Evolutionary conservation across 2,329 filamentous ascomycete genomes (phyloP), one percentile per base, ranked within the genome.

Genomic region (Zasmidium citrigriseum): DNA sequence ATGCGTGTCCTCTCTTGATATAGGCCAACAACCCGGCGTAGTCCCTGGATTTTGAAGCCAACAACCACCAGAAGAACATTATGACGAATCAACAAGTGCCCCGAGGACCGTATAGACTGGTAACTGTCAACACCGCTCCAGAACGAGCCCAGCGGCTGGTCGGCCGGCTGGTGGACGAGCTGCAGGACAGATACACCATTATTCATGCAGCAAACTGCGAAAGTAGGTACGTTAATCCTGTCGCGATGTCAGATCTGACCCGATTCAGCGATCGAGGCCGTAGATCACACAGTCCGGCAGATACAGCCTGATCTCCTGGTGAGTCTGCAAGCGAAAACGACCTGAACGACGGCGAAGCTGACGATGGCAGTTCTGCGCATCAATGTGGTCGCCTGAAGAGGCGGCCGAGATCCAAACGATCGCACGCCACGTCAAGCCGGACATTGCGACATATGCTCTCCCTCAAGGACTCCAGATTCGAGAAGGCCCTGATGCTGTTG

Each of bases 61-160:
- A n/a, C n/a, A n/a, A n/a, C 5, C 7, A 41, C 7, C 34, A 16
- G 34, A 27, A n/a, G 24, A 25, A 11, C 51, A 56, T 10, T 22
- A 63, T 55, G 61, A 23, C 48, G 29, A 27, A 16, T 27, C 22
- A 48, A 9, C 57, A 60, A 25, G 44, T 54, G 9, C 66, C 70
- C 60, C 65, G 66, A 59, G 84, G 84, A 18, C 85, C 85, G 2
- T 89, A 81, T 74, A 82, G 78, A 65, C 80, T 89, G 12, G 82
- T 89, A 25, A 89, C 86, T 1, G 86, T 89, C 64, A 89, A 89
- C 75, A 88, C 82, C 1, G 85, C 82, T 1, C 86, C 87, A 0
- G 86, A 88, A 62, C 79, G 86, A 56, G 87, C 87, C 29, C 83
- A 85, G 73, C 74, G 77, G 7, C 73, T 90, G 29, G 83, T 88